Evolutionary conservation across 768 basidiomycete species (phyloP), one percentile per base, ranked within the genome.

Genomic region (Leccinum fibrillosum): DNA sequence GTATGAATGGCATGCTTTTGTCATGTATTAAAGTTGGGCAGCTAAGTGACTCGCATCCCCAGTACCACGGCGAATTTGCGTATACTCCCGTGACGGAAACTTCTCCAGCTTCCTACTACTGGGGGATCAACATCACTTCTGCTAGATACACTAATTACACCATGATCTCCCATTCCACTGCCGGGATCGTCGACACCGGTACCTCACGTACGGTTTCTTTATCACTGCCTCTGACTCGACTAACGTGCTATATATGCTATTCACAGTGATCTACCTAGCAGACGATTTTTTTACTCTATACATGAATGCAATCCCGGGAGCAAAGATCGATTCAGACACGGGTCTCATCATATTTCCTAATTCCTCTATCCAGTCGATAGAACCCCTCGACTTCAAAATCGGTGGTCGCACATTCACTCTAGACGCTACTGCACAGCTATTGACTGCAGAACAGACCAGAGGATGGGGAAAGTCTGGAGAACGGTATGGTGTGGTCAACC

Each of bases 71-170:
- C 17, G 8, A 50, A 11, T 25, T 73, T 21, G 64, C 54, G 9
- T 69, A 68, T 54, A 51, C 45, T 37, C 72, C 65, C 19, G 50
- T 72, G 54, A 75, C 74, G 45, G 1, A 19, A 21, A 74, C 68
- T 32, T 34, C 3, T 19, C 72, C 71, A 7, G 54, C 72, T 3
- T 30, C 52, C 21, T 2, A 3, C 15, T 74, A 35, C 56, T 74
- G 73, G 73, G 72, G 72, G 7, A 64, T 74, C 42, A 62, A 72
- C 30, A 44, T 70, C 32, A 68, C 64, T 8, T 57, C 21, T 8
- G 35, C 17, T 5, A 60, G 59, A 2, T 70, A 60, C 30, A 59
- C 61, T 30, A 17, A 12, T 3, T 11, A 52, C 5, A 48, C 50
- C 3, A n/a, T 65, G 39, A 68, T 72, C 11, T 54, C 61, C 49